Percentiles rank a stretch among this genome's conserved stretches.
Conservation (phyloP, 2,329 filamentous ascomycete genomes). For the Sclerotinia glacialis region DNA sequence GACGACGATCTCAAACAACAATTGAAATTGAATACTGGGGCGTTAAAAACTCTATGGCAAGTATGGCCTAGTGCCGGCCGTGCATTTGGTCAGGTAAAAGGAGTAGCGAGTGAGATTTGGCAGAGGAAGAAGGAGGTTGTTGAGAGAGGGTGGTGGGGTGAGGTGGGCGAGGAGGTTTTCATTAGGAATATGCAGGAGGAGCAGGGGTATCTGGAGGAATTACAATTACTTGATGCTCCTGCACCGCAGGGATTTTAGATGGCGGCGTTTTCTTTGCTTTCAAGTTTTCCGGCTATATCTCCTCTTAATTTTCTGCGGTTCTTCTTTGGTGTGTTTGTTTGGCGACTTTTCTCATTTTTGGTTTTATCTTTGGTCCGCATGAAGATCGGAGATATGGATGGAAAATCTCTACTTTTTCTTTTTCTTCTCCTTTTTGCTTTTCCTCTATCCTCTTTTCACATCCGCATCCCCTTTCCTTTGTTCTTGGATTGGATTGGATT, state of each 20-base stretch:
- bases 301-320: background rate
- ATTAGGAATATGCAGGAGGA: constrained; percentile 38
- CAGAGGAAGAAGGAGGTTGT: constrained; percentile 35
- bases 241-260: constrained; percentile 2
- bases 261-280: background rate
- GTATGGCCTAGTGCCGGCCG: constrained; percentile 46
- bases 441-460: background rate
- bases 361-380: no score
- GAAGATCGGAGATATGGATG: no score
- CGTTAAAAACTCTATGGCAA: constrained; percentile 35
- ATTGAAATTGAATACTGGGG: constrained; percentile 66
- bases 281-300: background rate
- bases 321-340: background rate
- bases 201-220: constrained; percentile 37
- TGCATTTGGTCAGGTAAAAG: constrained; percentile 73
- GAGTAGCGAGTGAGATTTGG: constrained; percentile 73
- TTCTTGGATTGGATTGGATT: background rate
- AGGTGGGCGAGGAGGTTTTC: constrained; percentile 36
- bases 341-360: background rate
- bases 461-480: background rate
- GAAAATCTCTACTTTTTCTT: no score
- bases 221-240: constrained; percentile 31
- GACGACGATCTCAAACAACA: constrained; percentile 69
- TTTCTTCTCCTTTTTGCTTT: no score
- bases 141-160: constrained; percentile 35